phyloP scores from a whole-genome alignment of 2,329 filamentous ascomycete genomes.

The Tolypocladium pustulatum region DNA sequence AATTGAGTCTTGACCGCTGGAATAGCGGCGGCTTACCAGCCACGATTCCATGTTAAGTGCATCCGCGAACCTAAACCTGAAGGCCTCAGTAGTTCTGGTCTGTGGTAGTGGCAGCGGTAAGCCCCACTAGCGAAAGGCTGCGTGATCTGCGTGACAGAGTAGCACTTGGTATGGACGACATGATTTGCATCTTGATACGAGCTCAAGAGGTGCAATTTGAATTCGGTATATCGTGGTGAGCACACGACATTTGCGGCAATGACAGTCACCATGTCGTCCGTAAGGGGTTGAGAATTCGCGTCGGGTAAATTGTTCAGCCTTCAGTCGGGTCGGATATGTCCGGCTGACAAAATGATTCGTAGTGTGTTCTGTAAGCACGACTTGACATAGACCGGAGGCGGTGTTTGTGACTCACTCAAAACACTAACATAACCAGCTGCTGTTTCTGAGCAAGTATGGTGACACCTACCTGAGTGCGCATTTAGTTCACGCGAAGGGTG shows the following conservation, averaged over 20 bases:
- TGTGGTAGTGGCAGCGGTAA: no score
- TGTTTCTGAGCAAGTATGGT: neutral
- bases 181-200: neutral
- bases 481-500: no score
- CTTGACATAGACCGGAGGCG: neutral
- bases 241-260: neutral
- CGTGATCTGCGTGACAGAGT: neutral
- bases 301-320: neutral
- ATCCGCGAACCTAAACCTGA: neutral
- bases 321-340: neutral
- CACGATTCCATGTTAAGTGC: neutral
- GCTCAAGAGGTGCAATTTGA: neutral
- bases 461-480: neutral
- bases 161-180: no score
- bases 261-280: neutral
- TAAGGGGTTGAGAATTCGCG: neutral
- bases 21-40: neutral
- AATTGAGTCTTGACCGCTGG: neutral
- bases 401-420: neutral
- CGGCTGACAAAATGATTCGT: neutral
- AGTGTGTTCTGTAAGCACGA: neutral
- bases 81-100: neutral
- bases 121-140: no score
- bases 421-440: neutral
- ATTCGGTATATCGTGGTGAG: neutral